These are phyloP conservation scores for Aureobasidium mangrovei DNA, from an alignment of 2,329 filamentous ascomycete genomes.

Conservation along the genomic window DNA sequence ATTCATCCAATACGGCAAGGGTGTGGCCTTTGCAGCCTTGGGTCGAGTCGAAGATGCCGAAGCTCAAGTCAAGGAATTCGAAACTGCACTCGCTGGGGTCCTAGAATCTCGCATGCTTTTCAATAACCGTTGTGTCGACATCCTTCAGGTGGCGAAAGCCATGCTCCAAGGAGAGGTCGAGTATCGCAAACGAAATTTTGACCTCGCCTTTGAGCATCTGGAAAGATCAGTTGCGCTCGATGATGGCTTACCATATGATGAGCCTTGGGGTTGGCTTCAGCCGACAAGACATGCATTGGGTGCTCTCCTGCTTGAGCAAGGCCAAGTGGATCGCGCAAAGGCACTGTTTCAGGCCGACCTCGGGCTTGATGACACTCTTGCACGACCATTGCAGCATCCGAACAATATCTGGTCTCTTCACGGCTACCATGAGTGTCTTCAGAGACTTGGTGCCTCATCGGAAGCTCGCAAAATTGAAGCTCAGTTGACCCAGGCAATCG, in stretches of 20 bases:
- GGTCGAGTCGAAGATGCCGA: slow-evolving; percentile 47
- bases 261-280: slow-evolving; percentile 75
- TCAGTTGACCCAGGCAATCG: slow-evolving; percentile 45
- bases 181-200: slow-evolving; percentile 54
- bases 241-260: slow-evolving; percentile 57
- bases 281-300: slow-evolving; percentile 61
- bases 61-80: slow-evolving; percentile 39
- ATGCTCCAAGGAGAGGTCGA: slow-evolving; percentile 69
- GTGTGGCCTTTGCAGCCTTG: slow-evolving; percentile 55
- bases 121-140: slow-evolving; percentile 56
- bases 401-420: slow-evolving; percentile 70
- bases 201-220: slow-evolving; percentile 50
- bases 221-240: slow-evolving; percentile 49
- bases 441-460: slow-evolving; percentile 40
- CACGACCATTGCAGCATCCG: slow-evolving; percentile 56
- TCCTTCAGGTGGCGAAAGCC: slow-evolving; percentile 49
- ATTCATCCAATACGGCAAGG: slow-evolving; percentile 59
- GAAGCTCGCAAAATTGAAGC: slow-evolving; percentile 42
- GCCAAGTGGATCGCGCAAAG: slow-evolving; percentile 31
- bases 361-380: slow-evolving; percentile 43
- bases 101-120: slow-evolving; percentile 55
- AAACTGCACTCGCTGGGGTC: slow-evolving; percentile 43
- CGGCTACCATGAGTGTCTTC: slow-evolving; percentile 62
- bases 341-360: slow-evolving; percentile 33
- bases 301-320: slow-evolving; percentile 59